Base-by-base conservation (phyloP, 2,329 filamentous ascomycete genomes). In the Arthrocladium fulminans region DNA sequence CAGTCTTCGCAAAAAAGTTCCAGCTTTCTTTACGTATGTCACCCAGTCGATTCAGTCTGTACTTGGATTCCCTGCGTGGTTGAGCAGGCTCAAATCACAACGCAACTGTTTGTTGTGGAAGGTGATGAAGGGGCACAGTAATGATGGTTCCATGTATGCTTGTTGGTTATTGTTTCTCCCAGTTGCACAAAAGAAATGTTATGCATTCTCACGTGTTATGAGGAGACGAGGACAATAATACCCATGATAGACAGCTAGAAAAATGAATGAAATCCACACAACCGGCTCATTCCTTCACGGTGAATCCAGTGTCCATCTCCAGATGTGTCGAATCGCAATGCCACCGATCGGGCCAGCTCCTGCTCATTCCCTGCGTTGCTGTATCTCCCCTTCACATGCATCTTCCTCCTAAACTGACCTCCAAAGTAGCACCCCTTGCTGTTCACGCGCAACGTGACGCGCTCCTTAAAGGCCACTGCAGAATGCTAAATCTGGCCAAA, bases 151-250 rank as follows among this genome's bases (percentile, higher is more conserved):
- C 47, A 49, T 48, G 50, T 47, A 38, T 47, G 30, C 51, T 49
- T 41, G 51, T 55, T 57, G 53, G 51, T 51, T 55, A 54, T 45
- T 49, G 47, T 35, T n/a, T 54, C 46, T 54, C 52, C 49, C 51
- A 47, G 40, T 43, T 54, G 49, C 50, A 52, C 49, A 52, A 47
- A 54, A 46, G 48, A 51, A 44, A 37, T 48, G 25, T 29, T 46
- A 27, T 41, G 48, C 51, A 50, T 53, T 56, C 50, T 52, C 47
- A 57, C 50, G 53, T 56, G 54, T 49, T 35, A 57, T 43, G 54
- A 57, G 47, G 22, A 46, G 40, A 54, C 49, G 53, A 54, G 50
- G 43, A 50, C 49, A 42, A 51, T 49, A 32, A 51, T 35, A n/a
- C 32, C 32, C 32, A 23, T 42, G 39, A 42, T 42, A 42, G 39